Evolutionary conservation across 2,329 filamentous ascomycete genomes (phyloP).

Genomic region (Dothistroma pini): DNA sequence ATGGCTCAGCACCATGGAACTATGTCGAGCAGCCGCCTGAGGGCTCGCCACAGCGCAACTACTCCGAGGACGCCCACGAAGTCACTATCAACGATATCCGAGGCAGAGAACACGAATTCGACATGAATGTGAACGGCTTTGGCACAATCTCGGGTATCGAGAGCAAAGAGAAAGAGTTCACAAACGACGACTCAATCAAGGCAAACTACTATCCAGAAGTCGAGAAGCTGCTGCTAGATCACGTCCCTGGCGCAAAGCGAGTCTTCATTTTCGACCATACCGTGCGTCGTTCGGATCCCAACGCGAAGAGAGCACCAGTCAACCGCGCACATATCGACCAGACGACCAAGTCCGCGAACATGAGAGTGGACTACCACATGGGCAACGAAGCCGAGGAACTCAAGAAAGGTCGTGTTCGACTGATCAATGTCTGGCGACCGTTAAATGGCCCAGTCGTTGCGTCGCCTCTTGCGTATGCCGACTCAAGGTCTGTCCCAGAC

Average conservation of each 20-base stretch:
- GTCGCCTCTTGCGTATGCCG: slow-evolving; percentile 56
- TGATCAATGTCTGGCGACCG: slow-evolving; percentile 82
- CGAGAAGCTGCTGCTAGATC: slow-evolving; percentile 63
- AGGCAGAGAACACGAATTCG: slow-evolving; percentile 62
- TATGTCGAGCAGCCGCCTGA: slow-evolving; percentile 59
- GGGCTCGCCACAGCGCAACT: slow-evolving; percentile 65
- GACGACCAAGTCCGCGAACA: slow-evolving; percentile 61
- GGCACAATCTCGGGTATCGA: slow-evolving; percentile 57
- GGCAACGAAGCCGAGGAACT: slow-evolving; percentile 63
- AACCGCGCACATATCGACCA: slow-evolving; percentile 79
- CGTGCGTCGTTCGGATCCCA: slow-evolving; percentile 62
- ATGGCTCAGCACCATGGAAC: slow-evolving; percentile 57
- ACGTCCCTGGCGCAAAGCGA: slow-evolving; percentile 62
- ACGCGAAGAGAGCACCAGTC: slow-evolving; percentile 65
- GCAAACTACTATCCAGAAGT: slow-evolving; percentile 81
- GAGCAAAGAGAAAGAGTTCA: slow-evolving; percentile 57
- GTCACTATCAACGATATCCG: slow-evolving; percentile 70
- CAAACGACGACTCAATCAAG: slow-evolving; percentile 65
- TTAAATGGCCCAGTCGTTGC: slow-evolving; percentile 57
- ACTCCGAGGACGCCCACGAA: slow-evolving; percentile 46
- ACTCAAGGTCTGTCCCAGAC: slow-evolving; percentile 53
- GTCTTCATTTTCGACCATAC: slow-evolving; percentile 86
- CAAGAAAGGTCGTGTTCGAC: slow-evolving; percentile 67
- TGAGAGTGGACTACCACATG: slow-evolving; percentile 66
- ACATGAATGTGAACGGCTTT: slow-evolving; percentile 73